A percentile compares a stretch with the other conserved stretches of the same genome.
phyloP scores from a whole-genome alignment of 1,139 yeast genomes.

The Hyphopichia pseudoburtonii region DNA sequence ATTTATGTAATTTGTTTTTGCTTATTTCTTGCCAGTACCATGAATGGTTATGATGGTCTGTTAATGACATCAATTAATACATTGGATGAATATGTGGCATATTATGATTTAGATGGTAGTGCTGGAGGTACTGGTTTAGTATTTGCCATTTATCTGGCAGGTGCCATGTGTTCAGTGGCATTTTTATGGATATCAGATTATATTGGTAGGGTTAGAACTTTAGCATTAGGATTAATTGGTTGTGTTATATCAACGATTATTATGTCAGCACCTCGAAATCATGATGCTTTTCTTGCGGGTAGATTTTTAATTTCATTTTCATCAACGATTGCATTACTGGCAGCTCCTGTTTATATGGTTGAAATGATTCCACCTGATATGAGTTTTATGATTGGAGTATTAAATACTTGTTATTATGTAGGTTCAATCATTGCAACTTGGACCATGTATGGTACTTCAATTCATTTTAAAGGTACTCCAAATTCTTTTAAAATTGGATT shows the following conservation, averaged over 20 bases:
- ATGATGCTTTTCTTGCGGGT: constrained; percentile 21
- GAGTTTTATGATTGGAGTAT: constrained; percentile 6
- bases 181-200: constrained; percentile 15
- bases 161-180: constrained; percentile 15
- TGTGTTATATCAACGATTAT: constrained; percentile 23
- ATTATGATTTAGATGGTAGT: constrained; percentile 13
- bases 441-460: constrained; percentile 13
- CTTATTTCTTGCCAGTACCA: constrained; percentile 3
- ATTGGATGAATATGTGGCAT: constrained; percentile 14
- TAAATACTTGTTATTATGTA: constrained; percentile 14
- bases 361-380: constrained; percentile 21
- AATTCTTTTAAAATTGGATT: constrained; percentile 14
- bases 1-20: constrained; percentile 5
- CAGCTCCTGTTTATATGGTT: constrained; percentile 23
- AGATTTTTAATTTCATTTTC: constrained; percentile 18
- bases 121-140: constrained; percentile 21
- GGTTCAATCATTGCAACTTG: constrained; percentile 15
- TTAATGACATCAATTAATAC: constrained; percentile 15
- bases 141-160: constrained; percentile 19
- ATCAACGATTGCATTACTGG: constrained; percentile 13
- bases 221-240: constrained; percentile 16
- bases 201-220: constrained; percentile 12
- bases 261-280: constrained; percentile 20
- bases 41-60: constrained; percentile 6
- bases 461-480: constrained; percentile 6